These are phyloP conservation scores for Arabis hirsuta DNA, from an alignment of 345 rosid species.

Conservation along the genomic window DNA sequence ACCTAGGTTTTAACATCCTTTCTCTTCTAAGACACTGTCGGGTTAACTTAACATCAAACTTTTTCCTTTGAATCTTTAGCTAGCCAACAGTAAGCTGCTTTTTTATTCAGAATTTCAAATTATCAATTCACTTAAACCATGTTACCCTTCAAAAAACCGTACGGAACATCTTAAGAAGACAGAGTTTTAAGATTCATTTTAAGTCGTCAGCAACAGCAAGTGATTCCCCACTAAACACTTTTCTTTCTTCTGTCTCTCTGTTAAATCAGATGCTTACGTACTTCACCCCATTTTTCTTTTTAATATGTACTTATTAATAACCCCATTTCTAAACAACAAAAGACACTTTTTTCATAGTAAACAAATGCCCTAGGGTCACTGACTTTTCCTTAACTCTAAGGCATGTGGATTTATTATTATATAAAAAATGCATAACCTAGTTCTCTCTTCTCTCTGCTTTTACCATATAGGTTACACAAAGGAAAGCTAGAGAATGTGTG, in stretches of 20 bases:
- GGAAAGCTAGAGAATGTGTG: conserved; percentile 28
- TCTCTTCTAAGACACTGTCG: conserved; percentile 1
- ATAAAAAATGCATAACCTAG: conserved; percentile 34
- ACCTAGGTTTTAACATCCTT: conserved; percentile 36
- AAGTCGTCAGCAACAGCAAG: conserved; percentile 38
- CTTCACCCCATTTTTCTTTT: conserved; percentile 27
- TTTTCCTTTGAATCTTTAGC: conserved; percentile 34
- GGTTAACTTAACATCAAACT: conserved; percentile 32
- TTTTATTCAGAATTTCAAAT: conserved; percentile 13
- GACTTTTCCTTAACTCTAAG: conserved; percentile 46
- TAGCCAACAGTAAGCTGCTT: conserved; percentile 38
- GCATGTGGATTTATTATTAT: conserved; percentile 28
- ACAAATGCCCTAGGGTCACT: conserved; percentile 44
- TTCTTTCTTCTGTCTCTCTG: conserved; percentile 41
- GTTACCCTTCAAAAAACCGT: conserved; percentile 38
- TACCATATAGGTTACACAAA: conserved; percentile 31
- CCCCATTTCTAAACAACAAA: conserved; percentile 35
- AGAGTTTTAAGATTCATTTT: conserved; percentile 36
- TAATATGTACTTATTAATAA: neutral
- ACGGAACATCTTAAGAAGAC: conserved; percentile 40
- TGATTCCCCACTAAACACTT: conserved; percentile 47
- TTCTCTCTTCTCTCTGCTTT: conserved; percentile 31
- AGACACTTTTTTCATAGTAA: conserved; percentile 43
- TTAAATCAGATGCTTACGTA: conserved; percentile 48
- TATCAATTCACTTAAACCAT: conserved; percentile 5